phyloP scores from a whole-genome alignment of 1,284 basidiomycete species.

The Melanopsichium pennsylvanicum region DNA sequence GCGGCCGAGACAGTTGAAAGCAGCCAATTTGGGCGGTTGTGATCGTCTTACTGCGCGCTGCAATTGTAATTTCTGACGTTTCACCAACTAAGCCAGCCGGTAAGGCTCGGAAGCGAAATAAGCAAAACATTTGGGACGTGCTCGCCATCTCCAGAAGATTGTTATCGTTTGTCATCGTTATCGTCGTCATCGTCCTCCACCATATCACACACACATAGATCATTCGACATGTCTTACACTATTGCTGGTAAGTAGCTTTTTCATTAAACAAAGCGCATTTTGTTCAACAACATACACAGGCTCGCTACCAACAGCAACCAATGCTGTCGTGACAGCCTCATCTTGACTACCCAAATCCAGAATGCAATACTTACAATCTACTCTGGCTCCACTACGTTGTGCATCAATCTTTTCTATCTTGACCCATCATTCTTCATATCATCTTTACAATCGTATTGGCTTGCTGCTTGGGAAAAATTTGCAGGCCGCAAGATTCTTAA shows the following conservation, averaged over 20 bases:
- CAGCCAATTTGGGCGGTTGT: no score
- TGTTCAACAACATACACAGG: no score
- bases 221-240: constrained; percentile 56
- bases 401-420: no score
- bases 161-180: not conserved
- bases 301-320: no score
- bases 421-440: no score
- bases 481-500: constrained; percentile 59
- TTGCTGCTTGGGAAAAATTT: constrained; percentile 8
- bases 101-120: constrained; percentile 24
- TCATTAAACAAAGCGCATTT: no score
- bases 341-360: no score
- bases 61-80: not conserved
- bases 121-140: not conserved
- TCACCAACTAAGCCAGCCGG: not conserved
- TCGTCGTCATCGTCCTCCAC: not conserved
- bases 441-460: no score
- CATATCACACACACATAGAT: not conserved
- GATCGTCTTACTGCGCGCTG: constrained; percentile 1
- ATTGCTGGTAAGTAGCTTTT: constrained; percentile 53
- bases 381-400: no score
- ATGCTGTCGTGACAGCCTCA: no score
- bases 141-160: not conserved
- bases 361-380: no score
- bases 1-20: constrained; percentile 29